Percentiles rank a stretch among this genome's conserved stretches.
Evolutionary conservation across 73 alveolate species (phyloP).

Genomic region (Uronychia setigera): DNA sequence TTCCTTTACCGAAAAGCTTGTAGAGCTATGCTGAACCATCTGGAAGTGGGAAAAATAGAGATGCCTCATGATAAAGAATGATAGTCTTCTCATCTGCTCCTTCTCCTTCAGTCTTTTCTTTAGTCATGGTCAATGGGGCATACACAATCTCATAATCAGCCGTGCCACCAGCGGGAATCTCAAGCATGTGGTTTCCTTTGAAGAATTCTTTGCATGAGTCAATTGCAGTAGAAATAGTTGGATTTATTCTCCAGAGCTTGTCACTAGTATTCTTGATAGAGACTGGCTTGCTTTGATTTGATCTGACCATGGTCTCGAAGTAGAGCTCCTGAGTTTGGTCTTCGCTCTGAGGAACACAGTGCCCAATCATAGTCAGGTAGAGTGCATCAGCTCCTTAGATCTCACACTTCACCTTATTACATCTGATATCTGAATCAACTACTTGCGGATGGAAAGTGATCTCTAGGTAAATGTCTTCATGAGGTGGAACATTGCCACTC

Average conservation of each 20-base stretch:
- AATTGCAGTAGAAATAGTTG: constrained; percentile 88
- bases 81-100: constrained; percentile 57
- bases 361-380: constrained; percentile 88
- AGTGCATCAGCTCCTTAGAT: constrained; percentile 95
- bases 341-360: constrained; percentile 89
- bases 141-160: constrained; percentile 94
- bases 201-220: constrained; percentile 88
- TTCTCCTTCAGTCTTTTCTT: constrained; percentile 77
- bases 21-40: constrained; percentile 97
- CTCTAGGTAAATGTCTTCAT: constrained; percentile 92
- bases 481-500: constrained; percentile 95
- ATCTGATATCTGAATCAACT: constrained; percentile 90
- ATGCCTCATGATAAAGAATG: constrained; percentile 82
- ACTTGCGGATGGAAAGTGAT: constrained; percentile 98
- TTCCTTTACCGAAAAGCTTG: constrained; percentile 92
- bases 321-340: constrained; percentile 89
- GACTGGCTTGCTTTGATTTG: constrained; percentile 86
- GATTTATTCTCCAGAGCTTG: constrained; percentile 95
- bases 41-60: constrained; percentile 98
- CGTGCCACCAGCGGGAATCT: constrained; percentile 86
- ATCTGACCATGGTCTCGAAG: constrained; percentile 97
- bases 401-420: constrained; percentile 94
- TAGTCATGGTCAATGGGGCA: constrained; percentile 97
- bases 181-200: constrained; percentile 89
- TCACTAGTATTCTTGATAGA: constrained; percentile 93